Percentiles rank a stretch among this genome's conserved stretches.
Evolutionary conservation across 2,329 filamentous ascomycete species (phyloP).

Genomic region (Fusarium sp.): DNA sequence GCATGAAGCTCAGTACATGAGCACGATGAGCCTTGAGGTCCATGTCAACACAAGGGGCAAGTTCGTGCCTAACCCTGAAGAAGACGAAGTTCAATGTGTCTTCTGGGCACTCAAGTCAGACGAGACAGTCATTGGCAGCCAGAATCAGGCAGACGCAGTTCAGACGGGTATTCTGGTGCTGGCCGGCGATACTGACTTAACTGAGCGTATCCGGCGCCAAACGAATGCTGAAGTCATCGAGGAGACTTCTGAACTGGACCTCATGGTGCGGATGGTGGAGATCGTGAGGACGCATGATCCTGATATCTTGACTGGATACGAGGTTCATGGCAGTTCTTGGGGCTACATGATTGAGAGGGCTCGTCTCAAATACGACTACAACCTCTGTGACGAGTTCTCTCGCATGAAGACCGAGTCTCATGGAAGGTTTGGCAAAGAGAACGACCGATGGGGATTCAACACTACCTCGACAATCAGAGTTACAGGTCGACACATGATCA

Average conservation of each 20-base stretch:
- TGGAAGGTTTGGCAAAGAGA: slow-evolving; percentile 86
- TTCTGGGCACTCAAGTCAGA: slow-evolving; percentile 92
- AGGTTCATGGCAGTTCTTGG: slow-evolving; percentile 94
- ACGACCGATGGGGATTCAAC: slow-evolving; percentile 92
- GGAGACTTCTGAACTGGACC: slow-evolving; percentile 83
- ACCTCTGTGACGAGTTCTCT: slow-evolving; percentile 91
- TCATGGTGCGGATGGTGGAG: slow-evolving; percentile 87
- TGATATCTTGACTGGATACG: slow-evolving; percentile 93
- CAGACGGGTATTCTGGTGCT: slow-evolving; percentile 80
- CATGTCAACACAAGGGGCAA: slow-evolving; percentile 89
- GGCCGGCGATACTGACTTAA: slow-evolving; percentile 69
- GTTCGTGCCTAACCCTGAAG: slow-evolving; percentile 87
- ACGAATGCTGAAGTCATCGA: slow-evolving; percentile 74
- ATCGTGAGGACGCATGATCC: slow-evolving; percentile 88
- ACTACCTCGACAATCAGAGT: slow-evolving; percentile 91
- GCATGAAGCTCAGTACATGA: slow-evolving; percentile 94
- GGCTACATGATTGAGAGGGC: slow-evolving; percentile 95
- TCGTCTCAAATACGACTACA: slow-evolving; percentile 85
- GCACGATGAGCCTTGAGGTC: slow-evolving; percentile 91
- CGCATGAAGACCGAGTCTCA: slow-evolving; percentile 87
- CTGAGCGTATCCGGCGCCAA: slow-evolving; percentile 71
- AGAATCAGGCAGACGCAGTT: slow-evolving; percentile 59
- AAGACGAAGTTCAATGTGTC: slow-evolving; percentile 88
- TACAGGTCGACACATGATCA: slow-evolving; percentile 96
- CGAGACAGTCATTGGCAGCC: slow-evolving; percentile 65